Evolutionary conservation across 2,329 filamentous ascomycete genomes (phyloP), one percentile per base, ranked within the genome.

Genomic region (Hirsutella rhossiliensis): DNA sequence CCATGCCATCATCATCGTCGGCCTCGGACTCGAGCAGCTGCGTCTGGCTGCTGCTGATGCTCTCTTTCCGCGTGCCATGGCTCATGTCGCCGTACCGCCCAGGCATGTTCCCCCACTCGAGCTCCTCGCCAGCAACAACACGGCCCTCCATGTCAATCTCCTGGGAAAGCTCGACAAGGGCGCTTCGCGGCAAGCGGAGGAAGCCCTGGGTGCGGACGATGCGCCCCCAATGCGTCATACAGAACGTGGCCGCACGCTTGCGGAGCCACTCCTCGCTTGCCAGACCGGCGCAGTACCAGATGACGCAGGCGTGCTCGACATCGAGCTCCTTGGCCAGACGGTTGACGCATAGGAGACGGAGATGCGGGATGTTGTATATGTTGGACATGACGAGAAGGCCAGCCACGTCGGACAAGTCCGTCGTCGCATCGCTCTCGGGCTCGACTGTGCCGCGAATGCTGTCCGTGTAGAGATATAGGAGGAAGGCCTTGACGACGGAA

Each of bases 301-400:
- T 89, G 53, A 94, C 83, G 50, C 92, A 95, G 3, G 90, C 90
- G 57, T 96, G 88, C 47, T 94, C 87, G 34, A 97, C 84, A 58
- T 97, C 90, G 3, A 98, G 76, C 58, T 98, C 92, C 48, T 87
- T 84, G 45, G 85, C 83, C 4, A 98, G 74, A 9, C 92, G 79
- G 59, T 95, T 90, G 44, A 97, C 85, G 60, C 90, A 96, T 2
- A 97, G 73, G 8, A 95, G 76, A 18, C 90, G 84, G 20, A 98
- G 78, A 52, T 92, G 87, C 1, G 89, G 89, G 68, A 98, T 94
- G 58, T 96, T 90, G 66, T 98, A 98, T 40, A 97, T 86, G 61
- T 97, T 96, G 38, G 88, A 88, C 86, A 98, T 94, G 50, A 98
- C 90, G 3, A 98, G 75, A 62, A 98, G 79, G 9, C 92, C 90